Conservation (phyloP, 2,329 filamentous ascomycete species). For the Knufia fluminis region DNA sequence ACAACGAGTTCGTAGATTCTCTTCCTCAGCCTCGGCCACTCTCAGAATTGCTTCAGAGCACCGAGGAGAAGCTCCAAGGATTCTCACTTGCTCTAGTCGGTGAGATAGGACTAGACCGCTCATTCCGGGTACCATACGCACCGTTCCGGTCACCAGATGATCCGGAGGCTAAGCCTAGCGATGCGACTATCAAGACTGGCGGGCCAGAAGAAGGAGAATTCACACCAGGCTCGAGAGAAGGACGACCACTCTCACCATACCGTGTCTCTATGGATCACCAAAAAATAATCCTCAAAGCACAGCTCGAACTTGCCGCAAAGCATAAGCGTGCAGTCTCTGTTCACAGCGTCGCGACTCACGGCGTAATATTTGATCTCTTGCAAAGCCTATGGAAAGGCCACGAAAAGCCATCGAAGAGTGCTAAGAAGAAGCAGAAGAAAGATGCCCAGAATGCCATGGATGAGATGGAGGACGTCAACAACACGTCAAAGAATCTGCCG, state of each 20-base stretch:
- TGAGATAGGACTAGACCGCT: constrained; percentile 53
- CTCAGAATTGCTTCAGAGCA: constrained; percentile 43
- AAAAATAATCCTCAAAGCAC: constrained; percentile 46
- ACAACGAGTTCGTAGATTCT: constrained; percentile 39
- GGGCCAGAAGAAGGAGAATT: constrained; percentile 29
- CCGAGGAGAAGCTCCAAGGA: constrained; percentile 37
- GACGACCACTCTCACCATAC: constrained; percentile 48
- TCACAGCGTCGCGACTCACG: constrained; percentile 56
- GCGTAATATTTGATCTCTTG: constrained; percentile 47
- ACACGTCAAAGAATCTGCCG: constrained; percentile 39
- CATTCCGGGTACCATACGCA: constrained; percentile 52
- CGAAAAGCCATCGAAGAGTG: constrained; percentile 45
- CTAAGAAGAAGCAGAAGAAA: constrained; percentile 31
- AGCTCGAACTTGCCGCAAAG: constrained; percentile 51
- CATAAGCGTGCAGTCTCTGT: constrained; percentile 49
- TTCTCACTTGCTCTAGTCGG: constrained; percentile 51
- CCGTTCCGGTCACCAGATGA: constrained; percentile 51
- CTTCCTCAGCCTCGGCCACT: constrained; percentile 48
- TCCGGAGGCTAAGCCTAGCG: constrained; percentile 29
- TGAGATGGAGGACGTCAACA: constrained; percentile 23
- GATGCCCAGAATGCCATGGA: constrained; percentile 26
- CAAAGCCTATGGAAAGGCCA: constrained; percentile 50
- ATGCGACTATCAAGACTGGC: constrained; percentile 27
- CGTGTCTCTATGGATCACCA: constrained; percentile 50
- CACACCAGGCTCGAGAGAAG: constrained; percentile 53